These are phyloP conservation scores for Cercophora newfieldiana DNA, from an alignment of 495 filamentous ascomycete genomes.

Conservation along the genomic window DNA sequence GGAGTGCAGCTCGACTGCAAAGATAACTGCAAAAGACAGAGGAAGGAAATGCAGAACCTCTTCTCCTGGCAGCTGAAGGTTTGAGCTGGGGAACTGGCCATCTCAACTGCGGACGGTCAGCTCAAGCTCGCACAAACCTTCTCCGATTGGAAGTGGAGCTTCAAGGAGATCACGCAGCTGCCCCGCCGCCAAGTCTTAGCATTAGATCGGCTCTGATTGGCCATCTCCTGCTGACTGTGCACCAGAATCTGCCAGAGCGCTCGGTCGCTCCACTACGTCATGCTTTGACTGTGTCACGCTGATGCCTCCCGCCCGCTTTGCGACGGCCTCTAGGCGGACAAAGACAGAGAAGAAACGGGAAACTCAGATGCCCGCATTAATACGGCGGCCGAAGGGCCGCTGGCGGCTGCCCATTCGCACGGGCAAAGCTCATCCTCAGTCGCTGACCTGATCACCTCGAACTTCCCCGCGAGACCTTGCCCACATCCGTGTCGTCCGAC, in stretches of 20 bases:
- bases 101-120: background rate
- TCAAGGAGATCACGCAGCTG: background rate
- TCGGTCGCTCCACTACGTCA: slow-evolving; percentile 6
- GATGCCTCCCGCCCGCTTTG: background rate
- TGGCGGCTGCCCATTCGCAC: background rate
- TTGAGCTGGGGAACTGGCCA: background rate
- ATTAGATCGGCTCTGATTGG: background rate
- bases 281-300: background rate
- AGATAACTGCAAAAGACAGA: background rate
- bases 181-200: background rate
- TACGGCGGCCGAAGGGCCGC: background rate
- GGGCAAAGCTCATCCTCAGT: background rate
- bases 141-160: background rate
- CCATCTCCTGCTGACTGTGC: background rate
- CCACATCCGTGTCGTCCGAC: background rate
- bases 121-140: background rate
- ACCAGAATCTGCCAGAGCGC: background rate
- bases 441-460: background rate
- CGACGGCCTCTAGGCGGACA: background rate
- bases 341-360: background rate
- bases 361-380: background rate
- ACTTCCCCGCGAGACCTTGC: background rate
- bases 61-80: background rate
- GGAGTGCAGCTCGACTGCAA: too few relatives aligned
- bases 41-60: background rate